Evolutionary conservation across 129 eudicot species (phyloP), one percentile per base, ranked within the genome.

Genomic region (Flaveria sonorensis): DNA sequence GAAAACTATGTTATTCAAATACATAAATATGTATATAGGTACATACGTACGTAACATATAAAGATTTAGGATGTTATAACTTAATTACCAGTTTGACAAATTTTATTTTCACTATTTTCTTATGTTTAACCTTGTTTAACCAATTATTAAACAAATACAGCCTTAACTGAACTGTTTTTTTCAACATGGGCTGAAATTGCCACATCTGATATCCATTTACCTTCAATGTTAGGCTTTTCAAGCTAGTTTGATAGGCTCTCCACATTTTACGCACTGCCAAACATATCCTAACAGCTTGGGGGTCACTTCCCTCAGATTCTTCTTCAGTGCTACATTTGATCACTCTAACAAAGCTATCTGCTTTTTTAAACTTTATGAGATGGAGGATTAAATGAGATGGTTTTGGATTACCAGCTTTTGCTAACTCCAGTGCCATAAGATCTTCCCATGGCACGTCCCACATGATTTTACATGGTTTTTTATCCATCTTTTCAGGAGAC

Each of bases 391-490:
- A 65, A 79, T 91, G 97, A 74, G 97, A 86, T 32, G 99, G 96
- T 74, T 50, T 81, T 18, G 88, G 76, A 62, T 74, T 61, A 74
- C 97, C 99, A 50, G 96, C 90, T 85, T 91, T 94, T 63, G 92
- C 97, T 70, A 94, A 79, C 83, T 94, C 99, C 30, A 94, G 79
- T 42, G 96, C 83, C 83, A 94, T 81, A 13, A 94, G 83, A 79
- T 94, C 99, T 73, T 91, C 97, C 99, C 99, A 94, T 19, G 94
- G 86, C 15, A 91, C 96, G 65, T 94, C 99, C 99, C 99, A 94
- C 92, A 89, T 76, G 74, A 94, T 94, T 85, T 94, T 94, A 89
- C 97, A 90, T 46, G 99, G 99, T 78, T 79, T 91, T 75, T 79
- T 89, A 76, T 89, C 99, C 92, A 94, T 87, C 82, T 79, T 88